A percentile compares a stretch with the other conserved stretches of the same genome.
Conservation (phyloP, 805 yeast species). For the Wickerhamiella vanderwaltii region DNA sequence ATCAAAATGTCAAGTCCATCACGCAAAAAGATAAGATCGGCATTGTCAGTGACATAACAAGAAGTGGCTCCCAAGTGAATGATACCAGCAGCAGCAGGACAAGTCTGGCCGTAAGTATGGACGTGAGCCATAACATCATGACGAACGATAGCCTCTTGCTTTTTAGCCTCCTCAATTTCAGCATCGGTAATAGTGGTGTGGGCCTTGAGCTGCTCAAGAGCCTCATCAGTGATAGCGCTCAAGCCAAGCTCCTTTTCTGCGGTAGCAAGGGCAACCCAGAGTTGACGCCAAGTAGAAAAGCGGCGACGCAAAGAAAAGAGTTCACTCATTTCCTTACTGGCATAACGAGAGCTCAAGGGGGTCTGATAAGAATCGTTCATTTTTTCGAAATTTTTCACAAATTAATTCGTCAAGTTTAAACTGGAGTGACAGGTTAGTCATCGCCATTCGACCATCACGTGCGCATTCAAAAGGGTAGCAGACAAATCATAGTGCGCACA, state of each 20-base stretch:
- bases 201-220: slow-evolving; percentile 69
- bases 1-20: slow-evolving; percentile 89
- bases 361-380: slow-evolving; percentile 69
- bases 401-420: too few species aligned
- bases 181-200: slow-evolving; percentile 81
- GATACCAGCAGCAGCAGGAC: slow-evolving; percentile 95
- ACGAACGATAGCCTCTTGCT: slow-evolving; percentile 94
- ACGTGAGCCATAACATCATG: slow-evolving; percentile 99
- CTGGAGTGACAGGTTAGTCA: too few species aligned
- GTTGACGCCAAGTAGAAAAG: slow-evolving; percentile 95
- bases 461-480: too few species aligned
- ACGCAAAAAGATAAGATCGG: slow-evolving; percentile 90
- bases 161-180: slow-evolving; percentile 77
- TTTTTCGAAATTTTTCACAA: slow-evolving; percentile 11
- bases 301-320: slow-evolving; percentile 88
- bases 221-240: slow-evolving; percentile 75
- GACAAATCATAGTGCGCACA: too few species aligned
- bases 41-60: slow-evolving; percentile 95
- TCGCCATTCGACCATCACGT: too few species aligned
- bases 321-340: slow-evolving; percentile 92
- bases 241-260: slow-evolving; percentile 92
- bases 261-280: slow-evolving; percentile 89
- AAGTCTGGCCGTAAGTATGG: slow-evolving; percentile 81
- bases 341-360: slow-evolving; percentile 92
- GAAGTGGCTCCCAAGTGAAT: slow-evolving; percentile 98